phyloP scores from a whole-genome alignment of 345 rosid genomes.

The Lenwebbia sp. region DNA sequence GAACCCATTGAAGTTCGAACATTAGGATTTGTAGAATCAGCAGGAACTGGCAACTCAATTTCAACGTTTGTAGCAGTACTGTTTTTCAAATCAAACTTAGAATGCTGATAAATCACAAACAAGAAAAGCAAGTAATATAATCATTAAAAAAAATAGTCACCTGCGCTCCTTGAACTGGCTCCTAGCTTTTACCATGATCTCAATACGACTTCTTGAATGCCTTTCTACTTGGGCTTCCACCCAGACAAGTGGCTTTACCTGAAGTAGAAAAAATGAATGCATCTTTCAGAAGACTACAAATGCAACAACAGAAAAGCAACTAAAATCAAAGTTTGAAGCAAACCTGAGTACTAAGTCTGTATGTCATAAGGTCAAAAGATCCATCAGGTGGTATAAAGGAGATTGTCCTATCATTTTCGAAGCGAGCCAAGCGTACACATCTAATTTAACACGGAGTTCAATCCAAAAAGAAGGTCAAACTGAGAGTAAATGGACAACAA shows the following conservation, averaged over 20 bases:
- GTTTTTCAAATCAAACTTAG: slow-evolving; percentile 6
- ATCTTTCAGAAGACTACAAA: background rate
- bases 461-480: background rate
- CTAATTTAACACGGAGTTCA: slow-evolving; percentile 15
- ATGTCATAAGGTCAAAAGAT: slow-evolving; percentile 95
- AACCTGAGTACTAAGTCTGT: slow-evolving; percentile 97
- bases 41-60: slow-evolving; percentile 53
- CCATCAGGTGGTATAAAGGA: slow-evolving; percentile 98
- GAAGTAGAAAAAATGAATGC: background rate
- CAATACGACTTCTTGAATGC: slow-evolving; percentile 90
- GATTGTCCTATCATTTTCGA: slow-evolving; percentile 92
- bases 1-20: slow-evolving; percentile 91
- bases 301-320: background rate
- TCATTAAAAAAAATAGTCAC: slow-evolving; percentile 15
- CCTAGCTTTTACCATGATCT: slow-evolving; percentile 80
- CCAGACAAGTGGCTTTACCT: slow-evolving; percentile 95
- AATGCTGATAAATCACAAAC: background rate
- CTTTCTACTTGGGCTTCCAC: slow-evolving; percentile 91
- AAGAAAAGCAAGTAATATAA: background rate
- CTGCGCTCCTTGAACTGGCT: slow-evolving; percentile 96
- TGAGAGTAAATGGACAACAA: background rate
- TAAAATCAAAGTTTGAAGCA: background rate
- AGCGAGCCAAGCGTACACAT: slow-evolving; percentile 95
- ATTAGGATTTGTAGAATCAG: slow-evolving; percentile 85
- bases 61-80: slow-evolving; percentile 74